Evolutionary conservation across 208 protist species (phyloP).

Genomic region (Crithidia bombi): DNA sequence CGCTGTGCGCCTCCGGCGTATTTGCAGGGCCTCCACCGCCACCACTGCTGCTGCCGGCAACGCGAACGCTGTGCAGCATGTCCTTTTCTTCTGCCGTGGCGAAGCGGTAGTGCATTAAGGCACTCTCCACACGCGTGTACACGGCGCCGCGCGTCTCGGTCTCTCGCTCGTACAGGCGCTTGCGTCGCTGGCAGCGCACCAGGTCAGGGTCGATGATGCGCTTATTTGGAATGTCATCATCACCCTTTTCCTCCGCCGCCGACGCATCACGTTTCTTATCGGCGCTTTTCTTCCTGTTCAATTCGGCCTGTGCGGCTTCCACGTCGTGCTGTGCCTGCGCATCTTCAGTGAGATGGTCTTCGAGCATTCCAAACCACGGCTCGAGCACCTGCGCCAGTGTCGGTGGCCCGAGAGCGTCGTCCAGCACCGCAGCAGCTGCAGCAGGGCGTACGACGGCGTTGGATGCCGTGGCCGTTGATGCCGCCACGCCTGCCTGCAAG

Average conservation of each 20-base stretch:
- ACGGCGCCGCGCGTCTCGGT: constrained; percentile 25
- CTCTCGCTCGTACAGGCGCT: constrained; percentile 19
- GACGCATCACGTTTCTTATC: background rate
- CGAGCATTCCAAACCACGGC: constrained; percentile 34
- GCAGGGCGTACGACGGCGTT: constrained; percentile 15
- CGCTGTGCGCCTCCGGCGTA: background rate
- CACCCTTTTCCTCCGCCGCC: background rate
- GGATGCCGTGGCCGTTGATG: background rate
- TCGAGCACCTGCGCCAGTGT: constrained; percentile 29
- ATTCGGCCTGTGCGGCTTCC: background rate
- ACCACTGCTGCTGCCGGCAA: background rate
- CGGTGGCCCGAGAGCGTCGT: constrained; percentile 24
- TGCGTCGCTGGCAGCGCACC: constrained; percentile 17
- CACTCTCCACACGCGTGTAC: constrained; percentile 27
- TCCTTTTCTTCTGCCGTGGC: constrained; percentile 27
- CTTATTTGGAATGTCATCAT: background rate
- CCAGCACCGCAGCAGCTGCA: constrained; percentile 19
- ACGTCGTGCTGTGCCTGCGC: constrained; percentile 2
- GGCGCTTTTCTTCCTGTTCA: background rate
- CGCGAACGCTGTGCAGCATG: constrained; percentile 20
- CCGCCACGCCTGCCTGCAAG: background rate
- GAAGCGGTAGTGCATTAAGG: constrained; percentile 24
- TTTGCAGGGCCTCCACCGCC: background rate
- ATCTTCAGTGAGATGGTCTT: constrained; percentile 12
- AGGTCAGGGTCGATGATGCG: constrained; percentile 14